Percentiles rank a stretch among this genome's conserved stretches.
Conservation (phyloP, 139 green algal species). For the Picochlorum costavermella region DNA sequence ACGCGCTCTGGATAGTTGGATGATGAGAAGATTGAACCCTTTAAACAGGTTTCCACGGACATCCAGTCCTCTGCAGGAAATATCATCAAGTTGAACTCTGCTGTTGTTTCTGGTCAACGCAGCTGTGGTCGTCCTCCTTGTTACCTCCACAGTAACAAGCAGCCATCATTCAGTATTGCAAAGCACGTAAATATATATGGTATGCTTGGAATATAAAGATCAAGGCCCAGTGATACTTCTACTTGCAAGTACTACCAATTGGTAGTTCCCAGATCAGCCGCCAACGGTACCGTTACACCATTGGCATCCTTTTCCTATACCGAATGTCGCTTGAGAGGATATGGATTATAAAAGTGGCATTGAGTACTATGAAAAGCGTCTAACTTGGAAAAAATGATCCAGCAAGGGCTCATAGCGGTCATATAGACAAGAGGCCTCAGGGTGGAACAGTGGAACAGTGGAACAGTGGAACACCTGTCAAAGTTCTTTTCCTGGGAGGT, state of each 20-base stretch:
- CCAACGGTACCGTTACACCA: conserved; percentile 1
- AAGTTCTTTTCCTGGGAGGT: background rate
- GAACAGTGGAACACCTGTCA: conserved; percentile 2
- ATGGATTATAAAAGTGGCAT: background rate
- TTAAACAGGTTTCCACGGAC: background rate
- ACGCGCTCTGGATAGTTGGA: background rate
- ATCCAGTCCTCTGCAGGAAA: conserved; percentile 2
- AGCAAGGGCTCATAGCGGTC: background rate
- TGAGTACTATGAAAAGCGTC: background rate
- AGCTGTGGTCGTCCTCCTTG: background rate
- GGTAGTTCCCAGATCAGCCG: background rate
- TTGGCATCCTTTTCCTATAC: background rate
- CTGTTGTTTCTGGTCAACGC: conserved; percentile 3
- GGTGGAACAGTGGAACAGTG: conserved; percentile 4
- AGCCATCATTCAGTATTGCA: conserved; percentile 1
- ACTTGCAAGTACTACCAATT: too few relatives aligned
- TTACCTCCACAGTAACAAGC: conserved; percentile 2
- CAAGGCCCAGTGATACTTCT: conserved; percentile 4
- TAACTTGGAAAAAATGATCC: background rate
- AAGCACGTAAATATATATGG: background rate
- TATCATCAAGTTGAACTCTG: conserved; percentile 6
- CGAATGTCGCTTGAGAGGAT: conserved; percentile 1
- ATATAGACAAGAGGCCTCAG: background rate
- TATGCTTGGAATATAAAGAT: conserved; percentile 3
- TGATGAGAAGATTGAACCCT: background rate